phyloP scores from a whole-genome alignment of 2,329 filamentous ascomycete species.

The Sclerotinia trifoliorum region DNA sequence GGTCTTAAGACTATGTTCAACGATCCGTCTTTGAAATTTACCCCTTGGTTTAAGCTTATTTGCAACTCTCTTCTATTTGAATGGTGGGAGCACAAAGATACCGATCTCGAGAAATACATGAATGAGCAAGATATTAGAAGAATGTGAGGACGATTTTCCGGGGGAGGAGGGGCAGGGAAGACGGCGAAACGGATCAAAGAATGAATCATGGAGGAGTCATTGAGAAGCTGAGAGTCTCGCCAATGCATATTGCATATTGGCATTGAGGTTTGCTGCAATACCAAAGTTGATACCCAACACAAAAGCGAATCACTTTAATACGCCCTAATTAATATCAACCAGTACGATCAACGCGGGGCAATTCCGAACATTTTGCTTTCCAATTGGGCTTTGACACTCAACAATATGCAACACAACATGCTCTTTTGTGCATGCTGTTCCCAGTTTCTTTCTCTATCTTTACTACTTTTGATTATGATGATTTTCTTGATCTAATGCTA shows the following conservation, averaged over 20 bases:
- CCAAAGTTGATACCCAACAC: conserved; percentile 19
- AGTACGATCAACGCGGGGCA: conserved; percentile 13
- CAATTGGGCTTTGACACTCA: conserved; percentile 5
- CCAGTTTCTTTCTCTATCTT: not conserved
- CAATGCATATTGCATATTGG: conserved; percentile 17
- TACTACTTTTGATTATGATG: conserved; percentile 4
- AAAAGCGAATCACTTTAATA: conserved; percentile 23
- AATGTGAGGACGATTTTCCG: conserved; percentile 54
- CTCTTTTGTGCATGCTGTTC: not conserved
- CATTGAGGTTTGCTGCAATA: conserved; percentile 16
- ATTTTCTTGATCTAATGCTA: conserved; percentile 7
- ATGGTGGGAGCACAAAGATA: conserved; percentile 89
- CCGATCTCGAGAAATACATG: conserved; percentile 78
- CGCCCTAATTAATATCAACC: conserved; percentile 19
- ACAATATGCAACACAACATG: conserved; percentile 12
- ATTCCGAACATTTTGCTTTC: not conserved
- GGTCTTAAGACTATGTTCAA: conserved; percentile 83
- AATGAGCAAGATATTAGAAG: conserved; percentile 84
- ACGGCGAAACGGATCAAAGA: conserved; percentile 1
- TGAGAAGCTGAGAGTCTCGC: conserved; percentile 4
- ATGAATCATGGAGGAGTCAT: conserved; percentile 18
- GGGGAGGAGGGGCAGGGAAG: no score
- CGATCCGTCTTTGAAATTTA: conserved; percentile 79
- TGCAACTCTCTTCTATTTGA: conserved; percentile 97
- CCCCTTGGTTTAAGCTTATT: conserved; percentile 99